phyloP scores from a whole-genome alignment of 768 basidiomycete genomes.

The Punctularia strigosozonata region DNA sequence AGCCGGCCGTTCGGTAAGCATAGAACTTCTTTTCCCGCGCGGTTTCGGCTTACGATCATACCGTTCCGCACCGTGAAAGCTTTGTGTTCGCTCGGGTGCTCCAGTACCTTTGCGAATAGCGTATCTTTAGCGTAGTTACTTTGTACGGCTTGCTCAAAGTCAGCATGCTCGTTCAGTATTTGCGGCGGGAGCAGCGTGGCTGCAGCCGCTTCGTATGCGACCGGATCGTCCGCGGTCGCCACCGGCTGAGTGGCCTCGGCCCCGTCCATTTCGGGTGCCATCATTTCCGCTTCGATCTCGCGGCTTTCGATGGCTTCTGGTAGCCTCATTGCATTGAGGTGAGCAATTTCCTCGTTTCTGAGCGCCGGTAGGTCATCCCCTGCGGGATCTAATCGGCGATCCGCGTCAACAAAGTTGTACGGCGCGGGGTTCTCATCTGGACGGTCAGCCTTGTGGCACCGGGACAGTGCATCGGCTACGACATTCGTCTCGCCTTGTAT shows the following conservation, averaged over 20 bases:
- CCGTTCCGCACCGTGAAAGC: not conserved
- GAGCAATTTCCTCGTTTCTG: not conserved
- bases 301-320: too few relatives aligned
- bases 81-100: not conserved
- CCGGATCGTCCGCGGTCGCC: not conserved
- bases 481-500: conserved; percentile 14
- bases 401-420: conserved; percentile 1
- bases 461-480: conserved; percentile 19
- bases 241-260: too few relatives aligned
- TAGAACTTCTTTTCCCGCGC: conserved; percentile 5
- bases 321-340: too few relatives aligned
- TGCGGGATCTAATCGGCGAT: conserved; percentile 7
- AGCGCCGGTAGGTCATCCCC: conserved; percentile 2
- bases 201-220: not conserved
- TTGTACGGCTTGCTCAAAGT: not conserved
- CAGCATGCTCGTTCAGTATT: not conserved
- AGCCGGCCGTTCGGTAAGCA: too few relatives aligned
- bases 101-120: not conserved
- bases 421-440: not conserved
- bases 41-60: conserved; percentile 6
- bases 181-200: not conserved
- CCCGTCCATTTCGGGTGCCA: too few relatives aligned
- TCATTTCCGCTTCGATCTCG: too few relatives aligned
- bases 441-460: conserved; percentile 18
- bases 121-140: not conserved